Percentiles rank a stretch among this genome's conserved stretches.
Conservation (phyloP, 2,329 filamentous ascomycete genomes). For the Hypoxylon sp. region DNA sequence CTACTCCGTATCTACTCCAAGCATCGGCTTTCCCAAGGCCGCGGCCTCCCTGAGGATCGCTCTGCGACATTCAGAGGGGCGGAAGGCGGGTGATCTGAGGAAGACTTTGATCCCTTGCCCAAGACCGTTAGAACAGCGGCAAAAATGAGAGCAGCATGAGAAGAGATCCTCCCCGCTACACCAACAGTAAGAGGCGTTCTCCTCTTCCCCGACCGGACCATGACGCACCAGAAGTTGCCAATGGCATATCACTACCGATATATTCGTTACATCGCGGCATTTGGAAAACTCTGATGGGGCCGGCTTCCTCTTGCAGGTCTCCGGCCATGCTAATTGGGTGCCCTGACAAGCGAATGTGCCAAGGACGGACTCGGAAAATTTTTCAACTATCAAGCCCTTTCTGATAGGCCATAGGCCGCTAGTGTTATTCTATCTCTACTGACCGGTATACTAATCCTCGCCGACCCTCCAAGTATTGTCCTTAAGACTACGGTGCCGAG, state of each 20-base stretch:
- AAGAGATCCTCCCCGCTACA: not conserved
- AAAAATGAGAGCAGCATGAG: not conserved
- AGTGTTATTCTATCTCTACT: conserved; percentile 25
- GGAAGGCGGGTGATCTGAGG: conserved; percentile 10
- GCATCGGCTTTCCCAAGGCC: conserved; percentile 9
- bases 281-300: conserved; percentile 30
- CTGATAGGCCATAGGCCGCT: conserved; percentile 34
- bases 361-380: conserved; percentile 33
- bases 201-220: conserved; percentile 24
- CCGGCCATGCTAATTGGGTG: conserved; percentile 28
- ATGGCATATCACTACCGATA: conserved; percentile 32
- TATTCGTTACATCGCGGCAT: conserved; percentile 40
- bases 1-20: not conserved
- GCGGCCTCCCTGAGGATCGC: conserved; percentile 7
- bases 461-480: conserved; percentile 17
- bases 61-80: conserved; percentile 34
- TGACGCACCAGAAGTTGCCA: conserved; percentile 25
- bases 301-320: conserved; percentile 26
- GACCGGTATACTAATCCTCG: conserved; percentile 26
- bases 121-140: conserved; percentile 4
- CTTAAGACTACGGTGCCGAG: conserved; percentile 3
- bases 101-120: conserved; percentile 8
- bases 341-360: conserved; percentile 21
- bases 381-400: conserved; percentile 12
- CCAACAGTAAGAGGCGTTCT: conserved; percentile 18